Evolutionary conservation across 2,329 filamentous ascomycete species (phyloP), one percentile per base, ranked within the genome.

Genomic region (Thelonectria blattea): DNA sequence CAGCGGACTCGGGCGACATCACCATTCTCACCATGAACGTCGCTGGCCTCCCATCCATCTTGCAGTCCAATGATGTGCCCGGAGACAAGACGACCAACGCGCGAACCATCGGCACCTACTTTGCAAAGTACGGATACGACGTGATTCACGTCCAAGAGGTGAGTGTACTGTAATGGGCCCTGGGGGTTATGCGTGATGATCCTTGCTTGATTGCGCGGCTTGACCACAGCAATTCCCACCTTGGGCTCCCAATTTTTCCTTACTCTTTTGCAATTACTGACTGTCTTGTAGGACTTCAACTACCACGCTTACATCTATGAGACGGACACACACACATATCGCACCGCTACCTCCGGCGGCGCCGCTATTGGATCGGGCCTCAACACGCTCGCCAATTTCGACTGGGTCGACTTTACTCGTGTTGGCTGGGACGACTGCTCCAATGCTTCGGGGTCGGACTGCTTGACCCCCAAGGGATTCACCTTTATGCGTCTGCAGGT

Each of bases 381-480:
- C 53, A 91, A 90, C 76, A 85, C 85, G 0, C 71, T 90, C 45
- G 79, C 87, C 62, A 86, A 85, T 68, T 85, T 80, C 64, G 70
- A 81, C 62, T 90, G 82, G 80, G 73, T 83, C 62, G 46, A 49
- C 2, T 85, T 86, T 65, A 74, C 78, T 45, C 83, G 87, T 14
- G 75, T 81, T 50, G 85, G 87, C 68, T 91, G 88, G 87, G 73
- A 79, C 22, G 76, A 71, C 3, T 89, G 88, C 74, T 85, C 83
- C 59, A 73, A 85, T 68, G 80, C 80, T 37, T 85, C 83, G 0
- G 80, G 80, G 5, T 27, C 57, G 0, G 88, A 91, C 72, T 90
- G 88, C 70, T 75, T 90, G 63, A 90, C 88, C 1, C 88, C 87
- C 20, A 91, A 91, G 73, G 88, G 88, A 14, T 90, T 89, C 72